Conservation (phyloP, 129 eudicot species). For the Chrysanthemum lavandulifolium region DNA sequence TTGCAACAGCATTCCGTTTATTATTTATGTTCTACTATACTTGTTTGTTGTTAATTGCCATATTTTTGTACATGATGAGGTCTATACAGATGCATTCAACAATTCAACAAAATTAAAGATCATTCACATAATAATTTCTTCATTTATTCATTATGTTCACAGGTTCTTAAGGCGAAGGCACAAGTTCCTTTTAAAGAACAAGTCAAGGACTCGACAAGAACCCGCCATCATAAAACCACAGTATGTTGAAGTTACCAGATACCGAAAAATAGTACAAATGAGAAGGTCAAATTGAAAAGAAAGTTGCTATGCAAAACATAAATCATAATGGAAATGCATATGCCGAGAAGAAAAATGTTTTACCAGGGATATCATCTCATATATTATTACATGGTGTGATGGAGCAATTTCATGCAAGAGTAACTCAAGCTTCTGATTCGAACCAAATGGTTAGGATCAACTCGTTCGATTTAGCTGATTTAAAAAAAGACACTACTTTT, state of each 20-base stretch:
- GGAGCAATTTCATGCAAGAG: conserved; percentile 12
- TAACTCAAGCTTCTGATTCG: conserved; percentile 23
- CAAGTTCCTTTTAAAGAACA: conserved; percentile 32
- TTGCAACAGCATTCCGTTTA: neutral
- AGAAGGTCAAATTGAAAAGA: conserved; percentile 23
- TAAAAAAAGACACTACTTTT: conserved; percentile 26
- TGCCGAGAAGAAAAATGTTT: conserved; percentile 26
- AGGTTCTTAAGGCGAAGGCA: conserved; percentile 52
- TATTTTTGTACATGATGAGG: neutral
- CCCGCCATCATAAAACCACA: conserved; percentile 11
- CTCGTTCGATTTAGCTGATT: conserved; percentile 8
- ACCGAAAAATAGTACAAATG: conserved; percentile 15
- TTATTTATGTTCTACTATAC: neutral
- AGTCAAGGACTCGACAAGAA: conserved; percentile 32
- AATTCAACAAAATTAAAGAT: neutral
- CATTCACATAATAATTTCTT: neutral
- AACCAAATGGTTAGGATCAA: conserved; percentile 29
- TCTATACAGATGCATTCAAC: neutral
- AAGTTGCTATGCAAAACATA: conserved; percentile 17
- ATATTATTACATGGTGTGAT: conserved; percentile 9
- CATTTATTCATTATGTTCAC: neutral
- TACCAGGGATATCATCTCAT: neutral
- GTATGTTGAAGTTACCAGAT: conserved; percentile 11
- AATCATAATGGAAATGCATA: conserved; percentile 25
- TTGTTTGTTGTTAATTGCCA: too few relatives aligned